Conservation (phyloP, 176 grass and related monocot genomes). For the Avena eriantha region DNA sequence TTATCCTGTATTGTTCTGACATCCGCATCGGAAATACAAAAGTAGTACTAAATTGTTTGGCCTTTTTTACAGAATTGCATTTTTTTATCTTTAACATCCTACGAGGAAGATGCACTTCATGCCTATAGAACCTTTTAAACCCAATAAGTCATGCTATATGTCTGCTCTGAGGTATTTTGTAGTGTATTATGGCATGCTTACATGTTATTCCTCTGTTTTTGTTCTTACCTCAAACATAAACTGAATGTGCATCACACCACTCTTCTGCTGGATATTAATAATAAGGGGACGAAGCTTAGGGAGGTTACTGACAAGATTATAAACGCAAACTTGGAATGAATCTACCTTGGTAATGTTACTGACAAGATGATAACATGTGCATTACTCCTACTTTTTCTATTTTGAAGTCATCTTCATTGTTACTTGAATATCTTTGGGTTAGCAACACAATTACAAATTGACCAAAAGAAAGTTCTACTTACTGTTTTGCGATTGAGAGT, state of each 20-base stretch:
- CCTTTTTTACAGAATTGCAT: slow-evolving; percentile 77
- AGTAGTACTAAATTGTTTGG: not conserved
- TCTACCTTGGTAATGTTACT: slow-evolving; percentile 59
- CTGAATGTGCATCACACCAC: slow-evolving; percentile 64
- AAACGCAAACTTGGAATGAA: slow-evolving; percentile 91
- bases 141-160: slow-evolving; percentile 97
- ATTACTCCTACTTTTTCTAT: not conserved
- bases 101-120: slow-evolving; percentile 89
- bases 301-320: slow-evolving; percentile 86
- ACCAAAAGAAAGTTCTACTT: not conserved
- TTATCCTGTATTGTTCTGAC: not conserved
- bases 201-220: slow-evolving; percentile 24
- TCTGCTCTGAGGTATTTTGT: slow-evolving; percentile 91
- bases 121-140: slow-evolving; percentile 90
- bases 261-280: slow-evolving; percentile 80
- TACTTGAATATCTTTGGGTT: not conserved
- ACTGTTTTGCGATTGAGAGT: too few relatives aligned
- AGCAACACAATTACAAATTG: not conserved
- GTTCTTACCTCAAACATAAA: slow-evolving; percentile 35
- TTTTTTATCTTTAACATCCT: slow-evolving; percentile 90
- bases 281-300: slow-evolving; percentile 65
- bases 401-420: not conserved
- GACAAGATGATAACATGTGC: not conserved
- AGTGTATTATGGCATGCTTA: slow-evolving; percentile 6
- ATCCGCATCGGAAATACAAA: not conserved